Percentiles rank a stretch among this genome's conserved stretches.
These are phyloP conservation scores for Ophiostoma populinum DNA, from an alignment of 2,329 filamentous ascomycete species.

Conservation along the genomic window DNA sequence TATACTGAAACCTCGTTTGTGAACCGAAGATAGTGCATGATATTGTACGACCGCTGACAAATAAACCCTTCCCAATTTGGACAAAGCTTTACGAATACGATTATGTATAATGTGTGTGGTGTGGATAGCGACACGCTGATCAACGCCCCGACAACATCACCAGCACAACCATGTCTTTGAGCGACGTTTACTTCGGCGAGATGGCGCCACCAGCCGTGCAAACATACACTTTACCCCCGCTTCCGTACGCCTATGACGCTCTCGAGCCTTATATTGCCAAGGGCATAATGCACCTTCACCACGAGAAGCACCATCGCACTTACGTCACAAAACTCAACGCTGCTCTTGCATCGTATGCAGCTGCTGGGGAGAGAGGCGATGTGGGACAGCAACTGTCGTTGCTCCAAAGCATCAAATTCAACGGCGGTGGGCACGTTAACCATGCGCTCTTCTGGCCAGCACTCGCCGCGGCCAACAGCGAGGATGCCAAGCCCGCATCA, in stretches of 20 bases:
- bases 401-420: conserved; percentile 46
- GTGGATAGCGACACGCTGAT: too few relatives aligned
- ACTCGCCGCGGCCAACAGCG: conserved; percentile 41
- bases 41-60: too few relatives aligned
- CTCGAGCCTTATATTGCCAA: conserved; percentile 58
- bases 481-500: conserved; percentile 37
- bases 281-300: conserved; percentile 91
- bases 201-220: too few relatives aligned
- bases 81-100: too few relatives aligned
- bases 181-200: too few relatives aligned
- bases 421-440: conserved; percentile 50
- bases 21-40: too few relatives aligned
- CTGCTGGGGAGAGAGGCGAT: conserved; percentile 34
- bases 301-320: conserved; percentile 86
- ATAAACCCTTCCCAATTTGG: too few relatives aligned
- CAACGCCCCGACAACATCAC: too few relatives aligned
- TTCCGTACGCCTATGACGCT: conserved; percentile 19
- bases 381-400: conserved; percentile 42
- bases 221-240: conserved; percentile 14
- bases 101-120: too few relatives aligned
- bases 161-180: too few relatives aligned
- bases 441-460: conserved; percentile 54
- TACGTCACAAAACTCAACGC: conserved; percentile 83
- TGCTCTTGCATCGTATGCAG: conserved; percentile 51
- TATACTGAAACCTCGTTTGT: too few relatives aligned